A percentile compares a stretch with the other conserved stretches of the same genome.
Conservation (phyloP, 257 asterid species). For the Solanum tacnaense region DNA sequence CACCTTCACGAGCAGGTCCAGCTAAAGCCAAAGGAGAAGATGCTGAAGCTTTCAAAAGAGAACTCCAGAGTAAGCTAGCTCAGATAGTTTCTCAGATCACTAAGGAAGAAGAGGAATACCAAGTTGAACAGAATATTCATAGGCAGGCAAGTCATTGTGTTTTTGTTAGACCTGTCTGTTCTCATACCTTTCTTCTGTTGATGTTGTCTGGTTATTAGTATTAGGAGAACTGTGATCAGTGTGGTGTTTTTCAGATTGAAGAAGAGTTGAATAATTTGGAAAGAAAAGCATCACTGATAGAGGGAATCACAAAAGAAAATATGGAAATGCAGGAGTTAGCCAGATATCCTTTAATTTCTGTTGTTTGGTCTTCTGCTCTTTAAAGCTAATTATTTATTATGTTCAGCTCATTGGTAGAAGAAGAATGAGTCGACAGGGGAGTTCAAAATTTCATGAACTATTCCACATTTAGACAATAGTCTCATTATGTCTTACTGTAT, state of each 20-base stretch:
- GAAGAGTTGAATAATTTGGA: constrained; percentile 49
- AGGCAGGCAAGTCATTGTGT: constrained; percentile 36
- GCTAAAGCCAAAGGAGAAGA: constrained; percentile 16
- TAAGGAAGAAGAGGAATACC: constrained; percentile 33
- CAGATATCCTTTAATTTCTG: constrained; percentile 52
- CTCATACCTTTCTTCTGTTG: background rate
- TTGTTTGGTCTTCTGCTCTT: background rate
- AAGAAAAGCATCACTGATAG: constrained; percentile 39
- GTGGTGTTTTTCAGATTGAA: constrained; percentile 36
- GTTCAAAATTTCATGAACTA: background rate
- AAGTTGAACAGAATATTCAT: constrained; percentile 31
- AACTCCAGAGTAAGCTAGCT: constrained; percentile 34
- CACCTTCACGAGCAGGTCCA: constrained; percentile 20
- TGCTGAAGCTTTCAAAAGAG: constrained; percentile 15
- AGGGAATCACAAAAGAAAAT: constrained; percentile 43
- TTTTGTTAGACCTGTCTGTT: background rate
- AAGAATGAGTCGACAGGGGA: background rate
- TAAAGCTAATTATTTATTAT: background rate
- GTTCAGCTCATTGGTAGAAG: background rate
- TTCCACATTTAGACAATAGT: background rate
- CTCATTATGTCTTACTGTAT: background rate
- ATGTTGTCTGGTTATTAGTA: background rate
- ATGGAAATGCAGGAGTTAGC: constrained; percentile 61
- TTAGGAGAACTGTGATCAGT: background rate
- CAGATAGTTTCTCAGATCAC: constrained; percentile 27